Percentiles rank a stretch among this genome's conserved stretches.
Evolutionary conservation across 108 stramenopile genomes (phyloP).

Genomic region (Nannochloropsis gaditana): DNA sequence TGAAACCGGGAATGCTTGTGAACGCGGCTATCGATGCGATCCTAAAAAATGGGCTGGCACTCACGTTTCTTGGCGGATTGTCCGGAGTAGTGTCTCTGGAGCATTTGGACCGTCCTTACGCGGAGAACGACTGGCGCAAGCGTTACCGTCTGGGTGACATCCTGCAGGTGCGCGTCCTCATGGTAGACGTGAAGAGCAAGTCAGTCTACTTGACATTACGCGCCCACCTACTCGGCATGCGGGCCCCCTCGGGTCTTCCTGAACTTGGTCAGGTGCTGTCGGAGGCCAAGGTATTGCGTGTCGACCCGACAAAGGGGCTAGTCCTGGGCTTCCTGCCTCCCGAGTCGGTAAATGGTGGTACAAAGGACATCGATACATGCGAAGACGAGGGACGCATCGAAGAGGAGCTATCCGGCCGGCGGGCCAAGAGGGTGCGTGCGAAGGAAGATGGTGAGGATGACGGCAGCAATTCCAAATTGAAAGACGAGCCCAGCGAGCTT

Average conservation of each 20-base stretch:
- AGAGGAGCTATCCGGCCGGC: not conserved
- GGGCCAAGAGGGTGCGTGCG: not conserved
- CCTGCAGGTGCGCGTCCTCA: constrained; percentile 47
- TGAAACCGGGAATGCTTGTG: constrained; percentile 55
- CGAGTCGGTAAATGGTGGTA: not conserved
- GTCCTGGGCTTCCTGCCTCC: constrained; percentile 18
- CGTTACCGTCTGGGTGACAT: constrained; percentile 38
- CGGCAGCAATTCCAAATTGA: constrained; percentile 1
- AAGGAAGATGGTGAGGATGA: constrained; percentile 16
- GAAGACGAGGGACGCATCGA: constrained; percentile 10
- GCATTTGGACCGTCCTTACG: constrained; percentile 3
- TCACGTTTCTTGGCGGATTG: not conserved
- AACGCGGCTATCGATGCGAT: constrained; percentile 45
- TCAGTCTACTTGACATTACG: constrained; percentile 41
- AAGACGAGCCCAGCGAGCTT: not conserved
- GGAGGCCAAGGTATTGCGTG: constrained; percentile 38
- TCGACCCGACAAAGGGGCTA: constrained; percentile 32
- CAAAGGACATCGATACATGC: not conserved
- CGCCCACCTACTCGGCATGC: constrained; percentile 45
- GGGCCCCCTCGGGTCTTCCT: constrained; percentile 35
- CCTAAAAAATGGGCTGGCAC: constrained; percentile 32
- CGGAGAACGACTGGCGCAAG: constrained; percentile 42
- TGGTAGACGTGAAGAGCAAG: constrained; percentile 50
- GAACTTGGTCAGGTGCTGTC: constrained; percentile 26
- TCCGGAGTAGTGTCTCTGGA: not conserved